Base-by-base conservation (phyloP, 179 eudicot genomes). In the Pouteria campechiana region DNA sequence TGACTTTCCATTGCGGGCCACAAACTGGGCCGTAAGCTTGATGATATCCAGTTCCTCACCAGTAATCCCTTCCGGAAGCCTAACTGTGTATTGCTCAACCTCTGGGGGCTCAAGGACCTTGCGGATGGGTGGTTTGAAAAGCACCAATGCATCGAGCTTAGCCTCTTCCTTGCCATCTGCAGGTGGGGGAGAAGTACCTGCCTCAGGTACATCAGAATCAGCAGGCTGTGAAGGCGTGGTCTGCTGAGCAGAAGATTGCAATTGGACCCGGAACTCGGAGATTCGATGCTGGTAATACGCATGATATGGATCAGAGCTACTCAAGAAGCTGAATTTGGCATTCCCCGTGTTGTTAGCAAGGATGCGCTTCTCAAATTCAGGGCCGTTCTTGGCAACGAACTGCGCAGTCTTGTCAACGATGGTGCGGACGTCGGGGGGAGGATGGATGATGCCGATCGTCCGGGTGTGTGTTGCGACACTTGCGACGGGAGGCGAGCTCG, bases 41-140 rank as follows among this genome's bases (percentile, higher is more conserved):
- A 89, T 89, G 17, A 89, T 78, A 64, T 89, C 90, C 57, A 85
- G 46, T 46, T 89, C 95, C 77, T 89, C 97, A 43, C 93, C 89
- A 0, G 93, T 79, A 48, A 89, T 79, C 49, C 97, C 97, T 65
- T 89, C 97, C 0, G 95, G 97, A 48, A 85, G 81, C 52, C 90
- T 72, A 17, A 89, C 93, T 41, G 90, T 81, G 55, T 81, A 89
- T 30, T 76, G 83, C 70, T 89, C 95, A 3, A 86, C 78, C 67
- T 85, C 95, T 4, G 95, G 95, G 17, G 95, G 89, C 48, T 75
- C 93, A 46, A 89, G 93, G 39, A 78, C 77, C 72, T 85, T 89
- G 23, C 67, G 75, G 7, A 81, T 65, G n/a, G n/a, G n/a, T 36
- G 89, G 60, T 53, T 85, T 60, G 52, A 88, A 84, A 43, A 65